Evolutionary conservation across 2,329 filamentous ascomycete species (phyloP).

Genomic region (Neophaeococcomyces aloes): DNA sequence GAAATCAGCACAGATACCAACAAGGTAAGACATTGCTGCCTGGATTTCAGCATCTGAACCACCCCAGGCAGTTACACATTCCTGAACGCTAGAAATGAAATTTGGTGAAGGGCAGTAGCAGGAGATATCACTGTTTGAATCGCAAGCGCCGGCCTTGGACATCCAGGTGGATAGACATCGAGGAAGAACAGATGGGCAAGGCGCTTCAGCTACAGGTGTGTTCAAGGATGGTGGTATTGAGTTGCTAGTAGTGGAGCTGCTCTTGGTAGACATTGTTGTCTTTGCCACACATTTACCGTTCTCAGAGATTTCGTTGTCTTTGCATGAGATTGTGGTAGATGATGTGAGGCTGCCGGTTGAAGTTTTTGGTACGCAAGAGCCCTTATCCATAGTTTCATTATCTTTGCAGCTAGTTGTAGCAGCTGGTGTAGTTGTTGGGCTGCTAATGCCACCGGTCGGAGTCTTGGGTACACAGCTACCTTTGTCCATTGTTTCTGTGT

Average conservation of each 20-base stretch:
- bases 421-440: conserved; percentile 14
- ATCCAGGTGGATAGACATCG: conserved; percentile 90
- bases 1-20: conserved; percentile 76
- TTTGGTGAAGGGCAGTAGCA: conserved; percentile 79
- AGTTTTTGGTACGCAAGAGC: neutral
- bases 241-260: conserved; percentile 4
- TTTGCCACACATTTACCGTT: conserved; percentile 3
- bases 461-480: neutral
- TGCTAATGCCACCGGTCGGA: conserved; percentile 4
- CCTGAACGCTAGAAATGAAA: conserved; percentile 69
- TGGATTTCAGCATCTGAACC: conserved; percentile 55
- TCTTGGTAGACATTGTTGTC: conserved; percentile 2
- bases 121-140: conserved; percentile 66
- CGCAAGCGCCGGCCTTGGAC: conserved; percentile 56
- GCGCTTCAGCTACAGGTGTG: conserved; percentile 24
- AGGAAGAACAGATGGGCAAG: conserved; percentile 62
- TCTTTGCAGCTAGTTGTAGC: conserved; percentile 15
- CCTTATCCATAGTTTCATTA: neutral
- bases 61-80: conserved; percentile 70
- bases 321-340: conserved; percentile 1
- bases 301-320: conserved; percentile 2
- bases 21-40: conserved; percentile 69
- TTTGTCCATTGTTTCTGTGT: conserved; percentile 1
- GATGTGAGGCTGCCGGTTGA: neutral
- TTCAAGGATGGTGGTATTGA: conserved; percentile 19